Conservation (phyloP, 495 filamentous ascomycete genomes). For the Penicillium coffeae region DNA sequence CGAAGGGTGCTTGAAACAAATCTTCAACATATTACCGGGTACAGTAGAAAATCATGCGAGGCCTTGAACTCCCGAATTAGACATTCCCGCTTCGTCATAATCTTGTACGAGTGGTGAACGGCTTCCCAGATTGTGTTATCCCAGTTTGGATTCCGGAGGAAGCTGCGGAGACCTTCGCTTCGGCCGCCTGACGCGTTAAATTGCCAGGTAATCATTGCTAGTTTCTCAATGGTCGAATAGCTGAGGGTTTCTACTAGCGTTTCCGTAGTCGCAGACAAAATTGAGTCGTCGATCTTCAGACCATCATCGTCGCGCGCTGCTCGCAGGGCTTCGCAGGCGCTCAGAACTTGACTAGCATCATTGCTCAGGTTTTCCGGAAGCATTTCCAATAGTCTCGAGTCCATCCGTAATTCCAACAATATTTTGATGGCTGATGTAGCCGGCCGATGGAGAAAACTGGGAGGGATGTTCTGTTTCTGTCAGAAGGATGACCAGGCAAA, state of each 20-base stretch:
- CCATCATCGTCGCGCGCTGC: background rate
- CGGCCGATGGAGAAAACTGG: background rate
- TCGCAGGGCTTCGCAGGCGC: background rate
- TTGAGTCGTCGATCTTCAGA: background rate
- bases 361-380: background rate
- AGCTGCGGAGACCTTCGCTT: background rate
- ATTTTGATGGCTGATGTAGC: background rate
- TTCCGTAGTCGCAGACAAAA: background rate
- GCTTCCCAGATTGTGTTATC: background rate
- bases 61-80: background rate
- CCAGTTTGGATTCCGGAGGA: background rate
- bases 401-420: background rate
- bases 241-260: background rate
- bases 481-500: too few species aligned
- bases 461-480: background rate
- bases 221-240: background rate
- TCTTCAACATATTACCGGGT: too few species aligned
- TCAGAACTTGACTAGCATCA: background rate
- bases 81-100: background rate
- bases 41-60: slow-evolving; percentile 1
- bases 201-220: background rate
- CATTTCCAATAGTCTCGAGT: background rate
- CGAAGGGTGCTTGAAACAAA: too few species aligned
- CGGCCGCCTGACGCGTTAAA: background rate
- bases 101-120: background rate